Evolutionary conservation across 2,329 filamentous ascomycete genomes (phyloP).

Genomic region (Dactylellina leptospora): DNA sequence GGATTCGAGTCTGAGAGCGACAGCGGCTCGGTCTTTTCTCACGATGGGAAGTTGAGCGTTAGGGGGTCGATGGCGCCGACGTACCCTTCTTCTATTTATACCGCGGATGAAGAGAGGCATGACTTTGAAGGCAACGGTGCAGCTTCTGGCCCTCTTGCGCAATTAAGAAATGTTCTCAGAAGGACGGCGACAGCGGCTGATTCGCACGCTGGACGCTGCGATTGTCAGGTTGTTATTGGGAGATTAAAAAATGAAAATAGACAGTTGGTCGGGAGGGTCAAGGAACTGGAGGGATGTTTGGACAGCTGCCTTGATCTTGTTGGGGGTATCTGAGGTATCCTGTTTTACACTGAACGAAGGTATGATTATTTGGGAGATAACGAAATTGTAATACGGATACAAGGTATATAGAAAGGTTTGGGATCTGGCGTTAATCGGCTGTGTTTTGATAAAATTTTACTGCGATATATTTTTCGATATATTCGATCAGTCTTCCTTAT

Average conservation of each 20-base stretch:
- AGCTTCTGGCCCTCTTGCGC: conserved; percentile 25
- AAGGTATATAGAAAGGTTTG: background rate
- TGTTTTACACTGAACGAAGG: background rate
- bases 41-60: conserved; percentile 15
- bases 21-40: conserved; percentile 44
- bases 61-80: conserved; percentile 19
- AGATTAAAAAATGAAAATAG: conserved; percentile 37
- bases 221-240: conserved; percentile 31
- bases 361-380: background rate
- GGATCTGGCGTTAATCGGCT: conserved; percentile 7
- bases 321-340: conserved; percentile 17
- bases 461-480: background rate
- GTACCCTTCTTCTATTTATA: conserved; percentile 15
- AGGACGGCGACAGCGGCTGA: conserved; percentile 31
- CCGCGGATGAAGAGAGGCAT: conserved; percentile 27
- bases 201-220: conserved; percentile 17
- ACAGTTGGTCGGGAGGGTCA: conserved; percentile 18
- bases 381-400: conserved; percentile 2
- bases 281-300: conserved; percentile 46
- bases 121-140: conserved; percentile 4
- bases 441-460: background rate
- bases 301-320: conserved; percentile 47
- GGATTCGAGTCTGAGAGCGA: conserved; percentile 49
- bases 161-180: conserved; percentile 43
- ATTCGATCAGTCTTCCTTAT: background rate